A percentile compares a stretch with the other conserved stretches of the same genome.
phyloP scores from a whole-genome alignment of 768 basidiomycete genomes.

The Clavaria fumosa region DNA sequence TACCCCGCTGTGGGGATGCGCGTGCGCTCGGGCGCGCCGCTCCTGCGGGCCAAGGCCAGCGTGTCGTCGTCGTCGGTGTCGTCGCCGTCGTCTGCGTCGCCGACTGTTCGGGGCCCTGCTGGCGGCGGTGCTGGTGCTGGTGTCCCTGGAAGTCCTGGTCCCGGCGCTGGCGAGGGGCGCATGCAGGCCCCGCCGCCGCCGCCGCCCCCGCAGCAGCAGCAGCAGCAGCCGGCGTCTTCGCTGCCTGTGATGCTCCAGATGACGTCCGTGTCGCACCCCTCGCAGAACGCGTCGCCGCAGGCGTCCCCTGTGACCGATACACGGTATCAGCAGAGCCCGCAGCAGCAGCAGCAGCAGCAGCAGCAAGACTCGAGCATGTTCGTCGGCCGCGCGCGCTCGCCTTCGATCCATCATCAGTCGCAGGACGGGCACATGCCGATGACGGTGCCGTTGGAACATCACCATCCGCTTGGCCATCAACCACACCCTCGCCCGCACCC shows the following conservation, averaged over 20 bases:
- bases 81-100: conserved; percentile 13
- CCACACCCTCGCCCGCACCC: too few relatives aligned
- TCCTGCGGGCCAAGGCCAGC: too few relatives aligned
- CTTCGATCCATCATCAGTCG: too few relatives aligned
- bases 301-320: conserved; percentile 4
- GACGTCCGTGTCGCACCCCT: conserved; percentile 10
- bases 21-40: conserved; percentile 26
- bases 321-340: conserved; percentile 9
- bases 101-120: conserved; percentile 9
- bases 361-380: too few relatives aligned
- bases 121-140: too few relatives aligned
- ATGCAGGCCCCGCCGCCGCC: background rate
- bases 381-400: too few relatives aligned
- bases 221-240: background rate
- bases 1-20: conserved; percentile 35
- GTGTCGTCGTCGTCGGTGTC: too few relatives aligned
- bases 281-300: conserved; percentile 7
- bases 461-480: too few relatives aligned
- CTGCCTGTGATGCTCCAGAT: background rate
- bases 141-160: too few relatives aligned
- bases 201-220: background rate
- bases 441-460: too few relatives aligned
- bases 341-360: conserved; percentile 2
- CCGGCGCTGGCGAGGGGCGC: background rate
- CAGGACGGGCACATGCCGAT: too few relatives aligned